phyloP scores from a whole-genome alignment of 306 rosid genomes.

The Quercus robur region DNA sequence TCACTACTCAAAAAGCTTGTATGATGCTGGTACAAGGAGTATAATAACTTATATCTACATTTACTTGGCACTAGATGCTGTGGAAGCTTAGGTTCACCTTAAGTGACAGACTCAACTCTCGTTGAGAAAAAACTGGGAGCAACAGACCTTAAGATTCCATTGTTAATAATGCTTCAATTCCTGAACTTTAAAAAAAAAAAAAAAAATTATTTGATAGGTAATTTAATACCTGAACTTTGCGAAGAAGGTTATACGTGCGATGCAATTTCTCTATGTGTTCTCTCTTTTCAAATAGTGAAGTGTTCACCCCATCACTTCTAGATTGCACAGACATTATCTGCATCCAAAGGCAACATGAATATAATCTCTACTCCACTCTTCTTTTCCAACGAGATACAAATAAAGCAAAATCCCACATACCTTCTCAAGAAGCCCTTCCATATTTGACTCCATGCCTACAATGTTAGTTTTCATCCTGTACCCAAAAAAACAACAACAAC shows the following conservation, averaged over 20 bases:
- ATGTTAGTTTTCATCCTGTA: constrained; percentile 93
- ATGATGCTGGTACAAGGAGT: neutral
- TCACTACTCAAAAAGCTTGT: neutral
- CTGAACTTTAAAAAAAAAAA: constrained; percentile 40
- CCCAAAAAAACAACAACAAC: neutral
- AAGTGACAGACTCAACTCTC: neutral
- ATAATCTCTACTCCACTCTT: constrained; percentile 8
- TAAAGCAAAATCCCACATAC: constrained; percentile 21
- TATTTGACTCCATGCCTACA: constrained; percentile 85
- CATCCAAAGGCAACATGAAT: constrained; percentile 17
- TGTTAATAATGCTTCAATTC: constrained; percentile 21
- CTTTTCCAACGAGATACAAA: neutral
- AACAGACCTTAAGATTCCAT: no score
- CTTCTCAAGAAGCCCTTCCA: constrained; percentile 94
- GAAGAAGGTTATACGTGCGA: constrained; percentile 81
- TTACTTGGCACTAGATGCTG: neutral
- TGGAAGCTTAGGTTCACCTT: neutral
- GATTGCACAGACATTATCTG: constrained; percentile 95
- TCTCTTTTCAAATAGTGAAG: constrained; percentile 79
- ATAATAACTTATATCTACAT: neutral
- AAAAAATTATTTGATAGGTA: no score
- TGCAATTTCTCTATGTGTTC: constrained; percentile 88
- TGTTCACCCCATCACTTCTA: constrained; percentile 81
- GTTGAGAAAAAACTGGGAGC: neutral
- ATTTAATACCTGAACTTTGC: constrained; percentile 79